Conservation (phyloP, 768 basidiomycete species). For the Hemileccinum impolitum region DNA sequence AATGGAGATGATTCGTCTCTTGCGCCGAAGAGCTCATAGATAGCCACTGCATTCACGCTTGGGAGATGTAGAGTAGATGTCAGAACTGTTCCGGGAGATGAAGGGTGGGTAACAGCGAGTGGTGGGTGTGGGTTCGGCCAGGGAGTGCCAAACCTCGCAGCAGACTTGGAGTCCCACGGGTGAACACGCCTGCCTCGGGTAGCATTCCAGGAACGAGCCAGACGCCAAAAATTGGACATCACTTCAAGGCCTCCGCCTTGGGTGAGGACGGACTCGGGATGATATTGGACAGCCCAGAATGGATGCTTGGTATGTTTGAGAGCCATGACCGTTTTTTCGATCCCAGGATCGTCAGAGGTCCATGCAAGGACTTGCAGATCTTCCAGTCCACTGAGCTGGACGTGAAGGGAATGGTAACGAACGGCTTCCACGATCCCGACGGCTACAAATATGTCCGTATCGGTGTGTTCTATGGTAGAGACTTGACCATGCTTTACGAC, state of each 20-base stretch:
- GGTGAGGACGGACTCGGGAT: constrained; percentile 82
- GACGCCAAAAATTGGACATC: constrained; percentile 68
- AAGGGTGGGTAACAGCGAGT: constrained; percentile 15
- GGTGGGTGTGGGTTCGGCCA: constrained; percentile 52
- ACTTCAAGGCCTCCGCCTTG: constrained; percentile 65
- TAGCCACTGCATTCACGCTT: constrained; percentile 37
- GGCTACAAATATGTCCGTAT: constrained; percentile 58
- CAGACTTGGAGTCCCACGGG: constrained; percentile 41
- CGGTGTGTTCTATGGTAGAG: constrained; percentile 57
- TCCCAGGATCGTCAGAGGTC: constrained; percentile 63
- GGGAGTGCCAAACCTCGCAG: constrained; percentile 41
- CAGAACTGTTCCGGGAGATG: constrained; percentile 28
- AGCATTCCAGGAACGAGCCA: constrained; percentile 57
- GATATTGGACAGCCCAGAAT: constrained; percentile 89
- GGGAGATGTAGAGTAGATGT: constrained; percentile 43
- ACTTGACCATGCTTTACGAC: constrained; percentile 81
- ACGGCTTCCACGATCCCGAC: constrained; percentile 57
- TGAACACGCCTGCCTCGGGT: constrained; percentile 34
- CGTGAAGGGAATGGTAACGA: constrained; percentile 78
- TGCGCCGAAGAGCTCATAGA: constrained; percentile 65
- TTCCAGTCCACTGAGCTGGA: constrained; percentile 42
- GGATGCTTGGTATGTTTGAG: constrained; percentile 59
- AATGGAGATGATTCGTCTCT: constrained; percentile 58
- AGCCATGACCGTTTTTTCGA: constrained; percentile 74
- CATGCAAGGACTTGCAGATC: constrained; percentile 68